A percentile compares a stretch with the other conserved stretches of the same genome.
Conservation (phyloP, 768 basidiomycete species). For the Naganishia kalamii region DNA sequence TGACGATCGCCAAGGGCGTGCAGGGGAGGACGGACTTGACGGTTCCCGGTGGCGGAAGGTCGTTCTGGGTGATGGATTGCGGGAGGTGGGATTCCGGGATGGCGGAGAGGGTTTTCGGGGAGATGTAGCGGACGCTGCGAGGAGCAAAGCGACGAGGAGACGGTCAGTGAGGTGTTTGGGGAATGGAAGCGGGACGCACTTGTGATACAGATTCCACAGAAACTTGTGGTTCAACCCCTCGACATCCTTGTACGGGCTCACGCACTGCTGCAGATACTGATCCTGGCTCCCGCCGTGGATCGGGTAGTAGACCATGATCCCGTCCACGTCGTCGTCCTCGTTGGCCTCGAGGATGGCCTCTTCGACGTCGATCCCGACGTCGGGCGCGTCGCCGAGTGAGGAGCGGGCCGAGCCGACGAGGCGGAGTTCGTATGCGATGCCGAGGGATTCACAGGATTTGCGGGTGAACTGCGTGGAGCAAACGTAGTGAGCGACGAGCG, state of each 20-base stretch:
- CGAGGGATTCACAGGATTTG: conserved; percentile 82
- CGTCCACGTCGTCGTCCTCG: conserved; percentile 73
- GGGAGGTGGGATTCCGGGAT: conserved; percentile 38
- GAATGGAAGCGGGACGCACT: conserved; percentile 53
- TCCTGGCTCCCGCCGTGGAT: conserved; percentile 88
- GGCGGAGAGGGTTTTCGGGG: conserved; percentile 40
- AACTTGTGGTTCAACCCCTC: conserved; percentile 89
- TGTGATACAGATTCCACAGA: conserved; percentile 86
- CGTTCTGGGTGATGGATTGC: conserved; percentile 39
- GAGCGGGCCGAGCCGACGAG: conserved; percentile 54
- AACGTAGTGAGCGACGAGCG: too few species aligned
- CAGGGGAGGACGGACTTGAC: conserved; percentile 97
- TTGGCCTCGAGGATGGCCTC: conserved; percentile 95
- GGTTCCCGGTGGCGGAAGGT: conserved; percentile 69
- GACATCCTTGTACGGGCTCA: conserved; percentile 93
- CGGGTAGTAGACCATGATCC: conserved; percentile 98
- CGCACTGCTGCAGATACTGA: conserved; percentile 94
- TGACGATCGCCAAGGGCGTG: conserved; percentile 93
- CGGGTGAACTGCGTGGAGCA: conserved; percentile 62
- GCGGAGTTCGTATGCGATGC: conserved; percentile 76
- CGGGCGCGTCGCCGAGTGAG: conserved; percentile 51
- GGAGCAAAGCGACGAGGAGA: neutral
- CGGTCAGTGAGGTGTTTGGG: neutral
- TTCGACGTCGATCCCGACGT: conserved; percentile 80
- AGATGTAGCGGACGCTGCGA: conserved; percentile 79